These are phyloP conservation scores for Clohesyomyces aquaticus DNA, from an alignment of 495 filamentous ascomycete genomes.

Conservation along the genomic window DNA sequence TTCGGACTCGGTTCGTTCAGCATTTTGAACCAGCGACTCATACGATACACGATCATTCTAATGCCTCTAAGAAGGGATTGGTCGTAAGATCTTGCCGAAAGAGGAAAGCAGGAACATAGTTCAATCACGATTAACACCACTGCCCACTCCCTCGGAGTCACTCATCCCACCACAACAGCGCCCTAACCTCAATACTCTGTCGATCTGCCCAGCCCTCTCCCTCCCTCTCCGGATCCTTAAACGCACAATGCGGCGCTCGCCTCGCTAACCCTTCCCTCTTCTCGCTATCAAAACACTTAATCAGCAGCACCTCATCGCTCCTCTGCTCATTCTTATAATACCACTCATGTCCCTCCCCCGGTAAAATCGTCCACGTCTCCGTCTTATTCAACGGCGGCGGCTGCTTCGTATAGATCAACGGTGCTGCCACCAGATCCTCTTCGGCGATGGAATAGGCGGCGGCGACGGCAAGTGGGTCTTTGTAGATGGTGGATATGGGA, in stretches of 20 bases:
- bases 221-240: constrained; percentile 16
- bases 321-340: constrained; percentile 12
- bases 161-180: constrained; percentile 4
- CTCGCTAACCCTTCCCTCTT: constrained; percentile 8
- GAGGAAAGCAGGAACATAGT: no score
- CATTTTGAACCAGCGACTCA: no score
- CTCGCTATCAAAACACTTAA: constrained; percentile 23
- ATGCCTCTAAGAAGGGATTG: no score
- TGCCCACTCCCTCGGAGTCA: not conserved
- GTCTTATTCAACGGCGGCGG: constrained; percentile 4
- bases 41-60: no score
- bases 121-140: no score
- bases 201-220: constrained; percentile 10
- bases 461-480: constrained; percentile 11
- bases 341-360: constrained; percentile 4
- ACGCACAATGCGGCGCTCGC: constrained; percentile 21
- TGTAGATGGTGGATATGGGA: constrained; percentile 11
- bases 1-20: no score
- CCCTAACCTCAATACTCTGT: constrained; percentile 19
- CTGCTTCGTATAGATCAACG: constrained; percentile 11
- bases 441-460: not conserved
- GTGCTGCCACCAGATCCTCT: not conserved
- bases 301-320: constrained; percentile 7
- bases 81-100: no score
- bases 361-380: constrained; percentile 9